These are phyloP conservation scores for Alternaria brassicae DNA, from an alignment of 2,329 filamentous ascomycete genomes.

Conservation along the genomic window DNA sequence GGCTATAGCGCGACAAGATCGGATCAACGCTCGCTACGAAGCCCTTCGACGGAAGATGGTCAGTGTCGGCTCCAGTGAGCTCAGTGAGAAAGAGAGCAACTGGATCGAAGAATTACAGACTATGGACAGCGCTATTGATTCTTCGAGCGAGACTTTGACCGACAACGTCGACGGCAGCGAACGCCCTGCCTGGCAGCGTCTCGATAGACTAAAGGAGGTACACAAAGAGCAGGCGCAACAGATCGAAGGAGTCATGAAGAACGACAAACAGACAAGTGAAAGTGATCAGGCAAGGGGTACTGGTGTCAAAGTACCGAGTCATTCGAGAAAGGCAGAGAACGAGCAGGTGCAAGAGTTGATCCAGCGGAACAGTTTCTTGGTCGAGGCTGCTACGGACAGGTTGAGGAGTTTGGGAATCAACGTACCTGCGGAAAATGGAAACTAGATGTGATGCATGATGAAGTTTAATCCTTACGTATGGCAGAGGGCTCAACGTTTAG, in stretches of 20 bases:
- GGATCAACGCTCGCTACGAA: conserved; percentile 67
- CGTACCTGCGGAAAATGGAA: conserved; percentile 23
- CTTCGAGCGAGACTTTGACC: conserved; percentile 35
- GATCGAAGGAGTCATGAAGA: conserved; percentile 29
- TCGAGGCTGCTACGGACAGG: conserved; percentile 42
- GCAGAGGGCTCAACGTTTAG: not conserved
- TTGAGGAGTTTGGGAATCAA: conserved; percentile 39
- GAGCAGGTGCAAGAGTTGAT: conserved; percentile 45
- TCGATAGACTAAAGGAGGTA: conserved; percentile 64
- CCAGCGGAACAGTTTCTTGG: conserved; percentile 41
- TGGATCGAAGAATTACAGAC: conserved; percentile 65
- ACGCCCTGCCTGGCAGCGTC: conserved; percentile 58
- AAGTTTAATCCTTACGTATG: not conserved
- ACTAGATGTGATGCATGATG: not conserved
- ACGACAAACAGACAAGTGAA: conserved; percentile 21
- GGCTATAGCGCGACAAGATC: conserved; percentile 64
- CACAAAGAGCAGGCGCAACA: conserved; percentile 58
- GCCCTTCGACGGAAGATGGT: conserved; percentile 60
- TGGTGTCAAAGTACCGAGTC: conserved; percentile 41
- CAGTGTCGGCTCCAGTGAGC: conserved; percentile 59
- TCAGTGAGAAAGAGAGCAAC: conserved; percentile 68
- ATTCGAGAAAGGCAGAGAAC: conserved; percentile 45
- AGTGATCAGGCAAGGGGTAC: conserved; percentile 17
- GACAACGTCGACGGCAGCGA: conserved; percentile 43
- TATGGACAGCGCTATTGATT: conserved; percentile 52